Conservation (phyloP, 768 basidiomycete genomes). For the Calocera cornea region DNA sequence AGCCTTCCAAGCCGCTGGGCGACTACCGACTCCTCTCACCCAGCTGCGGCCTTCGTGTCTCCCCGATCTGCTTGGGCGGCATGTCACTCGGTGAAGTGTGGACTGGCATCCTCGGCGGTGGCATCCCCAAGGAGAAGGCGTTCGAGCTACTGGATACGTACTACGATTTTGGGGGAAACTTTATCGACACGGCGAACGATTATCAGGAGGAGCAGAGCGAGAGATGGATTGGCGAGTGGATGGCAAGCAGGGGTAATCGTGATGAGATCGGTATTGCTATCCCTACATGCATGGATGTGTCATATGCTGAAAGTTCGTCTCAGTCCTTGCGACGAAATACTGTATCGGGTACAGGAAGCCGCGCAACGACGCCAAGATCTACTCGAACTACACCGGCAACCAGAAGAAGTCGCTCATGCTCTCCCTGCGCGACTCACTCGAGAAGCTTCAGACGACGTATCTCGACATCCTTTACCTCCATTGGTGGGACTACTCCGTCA, state of each 20-base stretch:
- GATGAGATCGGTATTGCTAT: slow-evolving; percentile 27
- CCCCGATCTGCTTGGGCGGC: slow-evolving; percentile 33
- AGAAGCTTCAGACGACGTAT: slow-evolving; percentile 45
- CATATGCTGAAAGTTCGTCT: background rate
- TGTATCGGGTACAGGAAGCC: background rate
- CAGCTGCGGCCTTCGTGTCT: slow-evolving; percentile 33
- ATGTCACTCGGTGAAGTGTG: slow-evolving; percentile 34
- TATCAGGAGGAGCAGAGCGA: slow-evolving; percentile 23
- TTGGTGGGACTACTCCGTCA: slow-evolving; percentile 37
- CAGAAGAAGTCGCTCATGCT: slow-evolving; percentile 25
- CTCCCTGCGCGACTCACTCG: slow-evolving; percentile 25
- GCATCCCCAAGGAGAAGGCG: slow-evolving; percentile 31
- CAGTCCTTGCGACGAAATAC: slow-evolving; percentile 16
- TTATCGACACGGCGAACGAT: slow-evolving; percentile 23
- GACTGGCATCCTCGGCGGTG: slow-evolving; percentile 26
- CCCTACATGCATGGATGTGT: slow-evolving; percentile 14
- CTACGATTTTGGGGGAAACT: slow-evolving; percentile 22
- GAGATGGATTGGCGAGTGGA: slow-evolving; percentile 33
- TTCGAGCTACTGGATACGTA: slow-evolving; percentile 28
- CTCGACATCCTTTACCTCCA: slow-evolving; percentile 47
- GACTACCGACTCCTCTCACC: slow-evolving; percentile 27
- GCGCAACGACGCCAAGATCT: slow-evolving; percentile 3
- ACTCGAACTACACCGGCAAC: slow-evolving; percentile 34
- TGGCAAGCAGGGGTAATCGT: slow-evolving; percentile 24
- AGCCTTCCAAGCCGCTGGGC: slow-evolving; percentile 16